phyloP scores from a whole-genome alignment of 1,284 basidiomycete species.

The Sporisorium scitamineum region DNA sequence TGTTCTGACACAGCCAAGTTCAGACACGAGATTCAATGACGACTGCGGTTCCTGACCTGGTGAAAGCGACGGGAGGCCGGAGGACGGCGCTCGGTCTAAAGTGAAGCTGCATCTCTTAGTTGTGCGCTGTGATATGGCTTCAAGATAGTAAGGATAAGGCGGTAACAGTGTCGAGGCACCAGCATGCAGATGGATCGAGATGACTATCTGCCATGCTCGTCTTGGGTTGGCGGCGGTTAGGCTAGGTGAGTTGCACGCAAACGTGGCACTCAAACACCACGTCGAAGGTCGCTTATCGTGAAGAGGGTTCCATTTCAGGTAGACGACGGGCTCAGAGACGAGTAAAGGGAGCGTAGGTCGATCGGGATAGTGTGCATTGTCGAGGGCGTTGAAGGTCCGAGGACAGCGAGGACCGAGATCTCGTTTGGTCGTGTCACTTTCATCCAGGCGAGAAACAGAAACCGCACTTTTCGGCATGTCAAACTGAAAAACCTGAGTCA shows the following conservation, averaged over 20 bases:
- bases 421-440: not conserved
- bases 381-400: not conserved
- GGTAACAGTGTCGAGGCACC: not conserved
- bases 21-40: not conserved
- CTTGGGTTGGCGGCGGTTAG: not conserved
- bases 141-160: not conserved
- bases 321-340: not conserved
- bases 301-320: not conserved
- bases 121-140: not conserved
- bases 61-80: not conserved
- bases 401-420: conserved; percentile 6
- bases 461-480: conserved; percentile 5
- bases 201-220: not conserved
- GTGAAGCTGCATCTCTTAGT: not conserved
- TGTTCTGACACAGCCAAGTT: not conserved
- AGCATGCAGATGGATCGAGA: not conserved
- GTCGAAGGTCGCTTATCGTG: not conserved
- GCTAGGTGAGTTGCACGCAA: not conserved
- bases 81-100: not conserved
- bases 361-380: not conserved
- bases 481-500: not conserved
- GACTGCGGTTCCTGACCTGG: not conserved
- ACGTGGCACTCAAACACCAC: not conserved
- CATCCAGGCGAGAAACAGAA: not conserved
- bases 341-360: not conserved